Percentiles rank a stretch among this genome's conserved stretches.
phyloP scores from a whole-genome alignment of 495 filamentous ascomycete species.

The Halenospora varia region DNA sequence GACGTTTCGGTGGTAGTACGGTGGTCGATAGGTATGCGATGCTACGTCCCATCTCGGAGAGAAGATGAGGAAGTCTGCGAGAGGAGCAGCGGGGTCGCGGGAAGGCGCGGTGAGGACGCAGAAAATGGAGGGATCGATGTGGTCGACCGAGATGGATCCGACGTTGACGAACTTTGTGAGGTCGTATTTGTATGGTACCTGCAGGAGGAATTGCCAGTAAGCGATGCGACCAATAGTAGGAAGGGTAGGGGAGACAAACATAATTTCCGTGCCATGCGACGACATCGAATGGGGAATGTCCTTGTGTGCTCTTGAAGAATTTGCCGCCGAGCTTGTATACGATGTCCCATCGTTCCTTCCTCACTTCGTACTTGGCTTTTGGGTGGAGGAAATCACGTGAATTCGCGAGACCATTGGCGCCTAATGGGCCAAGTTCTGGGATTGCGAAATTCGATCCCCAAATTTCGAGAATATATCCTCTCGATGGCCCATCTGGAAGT shows the following conservation, averaged over 20 bases:
- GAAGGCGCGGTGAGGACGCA: conserved; percentile 76
- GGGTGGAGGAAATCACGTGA: conserved; percentile 67
- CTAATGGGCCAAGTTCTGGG: conserved; percentile 69
- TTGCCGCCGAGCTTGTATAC: conserved; percentile 60
- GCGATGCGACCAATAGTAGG: neutral
- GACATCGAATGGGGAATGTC: conserved; percentile 76
- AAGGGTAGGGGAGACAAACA: neutral
- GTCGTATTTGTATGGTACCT: conserved; percentile 76
- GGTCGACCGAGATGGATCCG: conserved; percentile 69
- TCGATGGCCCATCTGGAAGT: conserved; percentile 52
- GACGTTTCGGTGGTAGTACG: conserved; percentile 74
- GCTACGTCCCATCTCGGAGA: conserved; percentile 76
- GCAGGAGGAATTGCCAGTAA: neutral
- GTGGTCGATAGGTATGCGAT: conserved; percentile 76
- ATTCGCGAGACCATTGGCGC: conserved; percentile 66
- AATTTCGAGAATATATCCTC: conserved; percentile 70
- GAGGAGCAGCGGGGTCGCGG: conserved; percentile 53
- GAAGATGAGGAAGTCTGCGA: conserved; percentile 83
- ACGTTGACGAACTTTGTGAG: conserved; percentile 76
- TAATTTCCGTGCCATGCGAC: conserved; percentile 83
- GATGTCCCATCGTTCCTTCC: conserved; percentile 40
- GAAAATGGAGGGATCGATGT: conserved; percentile 79
- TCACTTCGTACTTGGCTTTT: conserved; percentile 56
- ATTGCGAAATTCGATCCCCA: conserved; percentile 66
- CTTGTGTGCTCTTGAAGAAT: conserved; percentile 58